Evolutionary conservation across 208 protist genomes (phyloP), one percentile per base, ranked within the genome.

Genomic region (Crithidia brevicula): DNA sequence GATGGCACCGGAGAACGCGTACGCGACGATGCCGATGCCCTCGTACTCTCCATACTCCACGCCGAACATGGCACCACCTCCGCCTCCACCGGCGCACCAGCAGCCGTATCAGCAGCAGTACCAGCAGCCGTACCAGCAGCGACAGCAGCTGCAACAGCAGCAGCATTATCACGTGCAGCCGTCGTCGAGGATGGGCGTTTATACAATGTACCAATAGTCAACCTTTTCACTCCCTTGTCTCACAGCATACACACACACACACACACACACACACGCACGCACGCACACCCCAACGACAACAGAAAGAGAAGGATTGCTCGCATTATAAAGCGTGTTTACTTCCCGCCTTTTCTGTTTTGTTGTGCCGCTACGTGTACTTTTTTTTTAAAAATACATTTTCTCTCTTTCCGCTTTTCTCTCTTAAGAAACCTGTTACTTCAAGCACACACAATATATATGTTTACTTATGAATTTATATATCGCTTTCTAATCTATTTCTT

Each of bases 201-300:
- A 65, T 27, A 51, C 40, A 0, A 53, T 25, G 22, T 69, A 70
- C 27, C 38, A 10, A 8, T 27, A 60, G n/a, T n/a, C n/a, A n/a
- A n/a, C n/a, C 36, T 40, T 40, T 40, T 18, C 6, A 23, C 40
- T 4, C 18, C 23, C 15, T 20, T 43, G 5, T 9, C n/a, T n/a
- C n/a, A n/a, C n/a, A n/a, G n/a, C n/a, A 54, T 38, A 47, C 4
- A 31, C 20, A 2, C 36, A 66, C 20, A 22, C 22, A 46, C 20
- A 30, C 46, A 33, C 46, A n/a, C 3, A 27, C 23, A 2, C 25
- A 6, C 23, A 36, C 57, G 31, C 33, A 60, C 13, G 13, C 53
- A 30, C 42, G 11, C 16, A 15, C 22, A 6, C 25, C 36, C 36
- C 13, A 13, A 6, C 36, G 13, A 6, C 9, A 6, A 42, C 13